Base-by-base conservation (phyloP, 306 rosid species). In the Sechiopsis laciniata region DNA sequence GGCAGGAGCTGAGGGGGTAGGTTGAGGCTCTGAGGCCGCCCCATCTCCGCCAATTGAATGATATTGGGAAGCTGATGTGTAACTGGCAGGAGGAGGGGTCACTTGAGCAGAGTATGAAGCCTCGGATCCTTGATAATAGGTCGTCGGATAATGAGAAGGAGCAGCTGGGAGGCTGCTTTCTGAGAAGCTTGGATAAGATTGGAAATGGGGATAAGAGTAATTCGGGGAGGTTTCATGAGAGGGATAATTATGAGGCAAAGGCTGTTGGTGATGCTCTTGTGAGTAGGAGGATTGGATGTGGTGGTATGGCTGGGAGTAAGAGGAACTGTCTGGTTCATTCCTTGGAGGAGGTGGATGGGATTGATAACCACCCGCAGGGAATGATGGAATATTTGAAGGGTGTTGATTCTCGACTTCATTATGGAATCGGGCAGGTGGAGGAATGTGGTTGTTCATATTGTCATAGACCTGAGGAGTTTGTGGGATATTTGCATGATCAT, bases 101-200 rank as follows among this genome's bases (percentile, higher is more conserved):
- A 24, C 57, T 14, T 69, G 73, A 14, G 73, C 88, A 74, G 96
- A 60, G 75, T 79, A 84, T 59, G 89, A 77, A 76, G 90, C 79
- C 78, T 91, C 96, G 12, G 91, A 74, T 58, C 96, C 93, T 80
- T 89, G 97, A 77, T 83, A 81, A 78, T 82, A 84, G 8, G 83
- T 78, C 10, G 80, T 76, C 13, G 80, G 81, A 69, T 76, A 73
- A 57, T 87, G 86, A 73, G 92, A 57, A 14, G 99, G 86, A 54
- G 83, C 90, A 4, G 93, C 82, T 7, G 99, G 97, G 69, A 95
- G 79, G 76, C 84, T 91, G 81, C 91, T 89, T 22, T 95, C 97
- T 0, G 97, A 71, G 82, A 91, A 95, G 82, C 99, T 89, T 66
- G 99, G 99, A 80, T 95, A 91, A 35, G 97, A 86, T 85, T 91